phyloP scores from a whole-genome alignment of 345 rosid species.

The Viola odorata region DNA sequence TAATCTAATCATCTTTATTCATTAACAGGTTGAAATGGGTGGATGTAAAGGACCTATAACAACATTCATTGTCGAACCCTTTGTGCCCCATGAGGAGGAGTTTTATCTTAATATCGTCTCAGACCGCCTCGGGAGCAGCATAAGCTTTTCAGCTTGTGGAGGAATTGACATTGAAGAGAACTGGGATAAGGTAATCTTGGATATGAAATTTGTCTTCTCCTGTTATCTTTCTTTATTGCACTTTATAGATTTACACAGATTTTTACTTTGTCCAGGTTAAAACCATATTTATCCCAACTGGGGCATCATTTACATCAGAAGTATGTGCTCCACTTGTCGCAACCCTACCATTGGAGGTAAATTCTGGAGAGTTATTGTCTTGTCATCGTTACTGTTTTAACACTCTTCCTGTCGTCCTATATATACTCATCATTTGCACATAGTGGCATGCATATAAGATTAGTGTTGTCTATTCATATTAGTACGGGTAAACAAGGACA shows the following conservation, averaged over 20 bases:
- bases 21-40: conserved; percentile 77
- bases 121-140: conserved; percentile 77
- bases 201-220: conserved; percentile 2
- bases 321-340: conserved; percentile 84
- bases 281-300: conserved; percentile 71
- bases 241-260: conserved; percentile 4
- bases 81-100: conserved; percentile 84
- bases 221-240: neutral
- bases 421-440: too few species aligned
- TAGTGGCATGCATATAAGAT: too few species aligned
- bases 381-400: neutral
- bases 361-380: conserved; percentile 9
- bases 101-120: conserved; percentile 90
- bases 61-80: conserved; percentile 92
- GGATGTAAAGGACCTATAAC: conserved; percentile 95
- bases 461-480: too few species aligned
- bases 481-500: too few species aligned
- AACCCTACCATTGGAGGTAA: conserved; percentile 92
- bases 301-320: conserved; percentile 56
- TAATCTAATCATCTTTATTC: neutral
- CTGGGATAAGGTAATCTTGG: conserved; percentile 75
- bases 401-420: too few species aligned
- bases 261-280: conserved; percentile 53
- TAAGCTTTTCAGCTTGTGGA: conserved; percentile 96
- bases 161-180: conserved; percentile 98